Base-by-base conservation (phyloP, 805 yeast genomes). In the Wickerhamiella azyma region DNA sequence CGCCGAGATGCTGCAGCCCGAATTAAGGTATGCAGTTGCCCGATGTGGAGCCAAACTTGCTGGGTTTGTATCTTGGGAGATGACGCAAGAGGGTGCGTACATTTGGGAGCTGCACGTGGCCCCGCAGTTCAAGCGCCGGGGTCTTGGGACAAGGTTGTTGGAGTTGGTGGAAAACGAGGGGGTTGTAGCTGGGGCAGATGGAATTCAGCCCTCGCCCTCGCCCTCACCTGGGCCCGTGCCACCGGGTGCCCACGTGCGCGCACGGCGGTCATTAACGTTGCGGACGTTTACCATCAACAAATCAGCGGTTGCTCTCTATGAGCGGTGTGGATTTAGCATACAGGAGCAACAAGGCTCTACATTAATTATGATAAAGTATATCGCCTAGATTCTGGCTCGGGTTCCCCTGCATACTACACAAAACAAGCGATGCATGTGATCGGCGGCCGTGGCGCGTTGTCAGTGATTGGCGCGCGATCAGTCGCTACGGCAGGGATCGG, bases 81-180 rank as follows among this genome's bases (percentile, higher is more conserved):
- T 3, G 3, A 17, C 11, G 8, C 26, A 40, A 5, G 43, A 46
- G 2, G 49, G 43, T 11, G 43, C 52, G 7, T 59, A 53, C 40
- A 46, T 59, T 21, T 59, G 57, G 42, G 63, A 59, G 48, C 44
- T 59, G 32, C 63, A 59, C 39, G 58, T 57, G 24, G 32, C 35
- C 7, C 37, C 45, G 9, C 35, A 28, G 13, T 19, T 11, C n/a
- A 50, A 40, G 26, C 53, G 59, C 14, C 41, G 43, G 39, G 56
- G 58, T 7, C 33, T 57, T 6, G 63, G 59, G 16, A 16, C 26
- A 14, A 18, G 21, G 14, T 45, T 59, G 29, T 35, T 59, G 39
- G 47, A 47, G 14, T 9, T 18, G 8, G 55, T 54, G 9, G n/a
- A 36, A 14, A 38, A n/a, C 10, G 36, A n/a, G n/a, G n/a, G n/a